phyloP scores from a whole-genome alignment of 306 rosid species.

The Elaeagnus macrophylla region DNA sequence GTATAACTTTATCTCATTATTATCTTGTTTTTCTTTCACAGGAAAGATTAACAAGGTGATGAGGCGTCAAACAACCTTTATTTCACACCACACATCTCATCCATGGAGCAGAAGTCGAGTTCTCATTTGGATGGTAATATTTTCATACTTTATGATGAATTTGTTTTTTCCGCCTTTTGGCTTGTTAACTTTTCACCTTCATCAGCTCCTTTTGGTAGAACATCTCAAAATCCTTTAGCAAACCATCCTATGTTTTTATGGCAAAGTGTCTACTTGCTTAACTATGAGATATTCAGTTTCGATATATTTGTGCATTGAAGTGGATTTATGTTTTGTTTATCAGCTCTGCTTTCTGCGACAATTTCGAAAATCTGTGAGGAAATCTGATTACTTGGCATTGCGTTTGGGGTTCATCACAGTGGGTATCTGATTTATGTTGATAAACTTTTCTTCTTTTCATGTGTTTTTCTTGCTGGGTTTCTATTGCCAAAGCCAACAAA shows the following conservation, averaged over 20 bases:
- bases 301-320: conserved; percentile 1
- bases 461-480: background rate
- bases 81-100: conserved; percentile 88
- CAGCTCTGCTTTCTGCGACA: conserved; percentile 94
- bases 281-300: background rate
- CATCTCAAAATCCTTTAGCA: too few species aligned
- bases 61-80: conserved; percentile 86
- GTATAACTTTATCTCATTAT: background rate
- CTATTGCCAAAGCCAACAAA: conserved; percentile 3
- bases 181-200: background rate
- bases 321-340: conserved; percentile 28
- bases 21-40: conserved; percentile 21
- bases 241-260: background rate
- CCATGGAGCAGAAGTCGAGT: conserved; percentile 92
- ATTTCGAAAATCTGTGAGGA: conserved; percentile 70
- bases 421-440: conserved; percentile 22
- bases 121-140: conserved; percentile 83
- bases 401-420: conserved; percentile 89
- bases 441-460: conserved; percentile 1
- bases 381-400: conserved; percentile 87
- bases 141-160: conserved; percentile 14
- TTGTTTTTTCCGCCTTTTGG: background rate
- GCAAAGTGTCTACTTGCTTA: conserved; percentile 1
- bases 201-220: background rate
- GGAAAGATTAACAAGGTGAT: conserved; percentile 65